phyloP scores from a whole-genome alignment of 352 stramenopile genomes.

The Elongisporangium senticosum region DNA sequence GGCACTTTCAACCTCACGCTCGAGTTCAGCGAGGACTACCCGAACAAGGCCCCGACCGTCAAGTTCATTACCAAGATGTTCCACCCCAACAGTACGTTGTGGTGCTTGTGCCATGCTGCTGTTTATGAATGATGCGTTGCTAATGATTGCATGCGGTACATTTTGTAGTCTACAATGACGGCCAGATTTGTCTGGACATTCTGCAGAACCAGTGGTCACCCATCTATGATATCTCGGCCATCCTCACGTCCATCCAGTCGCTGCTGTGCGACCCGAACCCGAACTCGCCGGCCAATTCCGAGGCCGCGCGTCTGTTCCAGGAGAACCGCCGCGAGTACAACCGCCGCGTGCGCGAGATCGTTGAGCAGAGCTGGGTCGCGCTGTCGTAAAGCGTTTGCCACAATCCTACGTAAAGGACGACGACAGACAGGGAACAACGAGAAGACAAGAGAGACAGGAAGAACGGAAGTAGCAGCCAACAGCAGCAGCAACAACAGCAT shows the following conservation, averaged over 20 bases:
- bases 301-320: slow-evolving; percentile 96
- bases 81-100: slow-evolving; percentile 94
- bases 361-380: slow-evolving; percentile 97
- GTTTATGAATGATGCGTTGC: background rate
- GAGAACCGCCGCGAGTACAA: slow-evolving; percentile 99
- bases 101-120: too few species aligned
- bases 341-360: slow-evolving; percentile 97
- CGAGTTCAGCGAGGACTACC: slow-evolving; percentile 99
- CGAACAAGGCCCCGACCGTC: slow-evolving; percentile 98
- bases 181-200: slow-evolving; percentile 97
- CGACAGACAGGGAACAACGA: background rate
- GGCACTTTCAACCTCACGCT: slow-evolving; percentile 98
- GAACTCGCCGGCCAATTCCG: slow-evolving; percentile 98
- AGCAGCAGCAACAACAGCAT: background rate
- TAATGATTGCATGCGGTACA: slow-evolving; percentile 8
- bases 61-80: slow-evolving; percentile 99
- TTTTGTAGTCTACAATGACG: slow-evolving; percentile 82
- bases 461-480: background rate
- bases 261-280: slow-evolving; percentile 99
- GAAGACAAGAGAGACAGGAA: background rate
- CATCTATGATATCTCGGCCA: slow-evolving; percentile 99
- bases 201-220: slow-evolving; percentile 99
- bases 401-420: background rate
- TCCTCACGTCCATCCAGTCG: slow-evolving; percentile 99
- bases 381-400: slow-evolving; percentile 39